Evolutionary conservation across 2,329 filamentous ascomycete genomes (phyloP).

Genomic region (Sporothrix luriei): DNA sequence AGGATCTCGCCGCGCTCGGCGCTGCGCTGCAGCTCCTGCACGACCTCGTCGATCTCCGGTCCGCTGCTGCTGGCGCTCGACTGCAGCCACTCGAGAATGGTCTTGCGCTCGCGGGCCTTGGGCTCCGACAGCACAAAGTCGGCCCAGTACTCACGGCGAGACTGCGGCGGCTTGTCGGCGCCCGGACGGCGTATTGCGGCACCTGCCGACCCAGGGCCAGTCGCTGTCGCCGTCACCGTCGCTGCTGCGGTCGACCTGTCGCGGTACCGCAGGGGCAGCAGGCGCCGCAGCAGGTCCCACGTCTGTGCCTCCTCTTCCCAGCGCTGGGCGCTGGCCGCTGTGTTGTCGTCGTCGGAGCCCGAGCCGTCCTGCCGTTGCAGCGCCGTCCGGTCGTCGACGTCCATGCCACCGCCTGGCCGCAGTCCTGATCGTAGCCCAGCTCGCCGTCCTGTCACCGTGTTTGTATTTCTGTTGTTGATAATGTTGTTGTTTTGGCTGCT

Average conservation of each 20-base stretch:
- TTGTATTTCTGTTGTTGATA: neutral
- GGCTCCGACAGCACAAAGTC: constrained; percentile 75
- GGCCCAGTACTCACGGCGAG: constrained; percentile 57
- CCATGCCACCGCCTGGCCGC: constrained; percentile 50
- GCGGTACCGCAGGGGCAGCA: constrained; percentile 71
- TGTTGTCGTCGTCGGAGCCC: constrained; percentile 37
- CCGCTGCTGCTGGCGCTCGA: constrained; percentile 70
- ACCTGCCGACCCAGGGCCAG: constrained; percentile 33
- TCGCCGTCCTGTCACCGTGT: neutral
- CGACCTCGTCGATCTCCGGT: constrained; percentile 73
- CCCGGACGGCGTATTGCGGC: constrained; percentile 29
- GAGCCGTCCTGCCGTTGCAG: constrained; percentile 33
- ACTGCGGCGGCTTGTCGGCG: constrained; percentile 37
- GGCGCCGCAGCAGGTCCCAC: constrained; percentile 79
- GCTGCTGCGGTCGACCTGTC: constrained; percentile 41
- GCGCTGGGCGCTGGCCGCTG: constrained; percentile 52
- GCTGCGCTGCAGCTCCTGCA: constrained; percentile 72
- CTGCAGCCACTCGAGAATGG: constrained; percentile 85
- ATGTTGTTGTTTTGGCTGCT: constrained; percentile 29
- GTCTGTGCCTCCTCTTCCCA: constrained; percentile 85
- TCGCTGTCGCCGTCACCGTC: neutral
- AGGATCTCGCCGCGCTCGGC: constrained; percentile 80
- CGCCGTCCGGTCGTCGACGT: constrained; percentile 55
- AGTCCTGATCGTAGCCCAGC: constrained; percentile 16
- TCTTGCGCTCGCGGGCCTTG: constrained; percentile 73